phyloP scores from a whole-genome alignment of 2,329 filamentous ascomycete species.

The Tolypocladium tundrense region DNA sequence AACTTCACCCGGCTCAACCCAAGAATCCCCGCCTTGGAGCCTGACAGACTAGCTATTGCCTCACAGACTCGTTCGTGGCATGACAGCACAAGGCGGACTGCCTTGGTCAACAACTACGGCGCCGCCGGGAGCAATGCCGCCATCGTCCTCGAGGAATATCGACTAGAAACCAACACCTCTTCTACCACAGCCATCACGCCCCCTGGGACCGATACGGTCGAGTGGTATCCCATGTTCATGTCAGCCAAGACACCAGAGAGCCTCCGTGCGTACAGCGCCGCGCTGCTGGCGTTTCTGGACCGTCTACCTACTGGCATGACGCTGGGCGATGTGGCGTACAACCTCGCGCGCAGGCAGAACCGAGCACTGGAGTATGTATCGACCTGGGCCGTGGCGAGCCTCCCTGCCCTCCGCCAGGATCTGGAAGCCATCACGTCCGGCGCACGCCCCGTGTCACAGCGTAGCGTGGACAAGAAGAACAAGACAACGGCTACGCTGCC shows the following conservation, averaged over 20 bases:
- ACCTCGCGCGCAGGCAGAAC: no score
- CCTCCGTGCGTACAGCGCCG: neutral
- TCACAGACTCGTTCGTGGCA: conserved; percentile 8
- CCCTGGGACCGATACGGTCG: no score
- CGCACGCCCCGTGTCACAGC: neutral
- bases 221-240: conserved; percentile 9
- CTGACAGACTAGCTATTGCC: conserved; percentile 7
- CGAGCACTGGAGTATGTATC: no score
- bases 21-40: conserved; percentile 11
- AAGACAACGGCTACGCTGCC: neutral
- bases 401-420: neutral
- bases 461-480: neutral
- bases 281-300: neutral
- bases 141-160: neutral
- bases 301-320: no score
- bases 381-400: no score
- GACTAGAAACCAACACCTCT: no score
- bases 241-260: neutral
- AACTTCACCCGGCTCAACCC: conserved; percentile 16
- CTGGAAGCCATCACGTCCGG: neutral
- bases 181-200: no score
- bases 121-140: conserved; percentile 24
- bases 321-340: no score
- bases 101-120: conserved; percentile 25
- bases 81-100: conserved; percentile 7